Conservation (phyloP, 2,329 filamentous ascomycete genomes). For the Trichoderma gracile region DNA sequence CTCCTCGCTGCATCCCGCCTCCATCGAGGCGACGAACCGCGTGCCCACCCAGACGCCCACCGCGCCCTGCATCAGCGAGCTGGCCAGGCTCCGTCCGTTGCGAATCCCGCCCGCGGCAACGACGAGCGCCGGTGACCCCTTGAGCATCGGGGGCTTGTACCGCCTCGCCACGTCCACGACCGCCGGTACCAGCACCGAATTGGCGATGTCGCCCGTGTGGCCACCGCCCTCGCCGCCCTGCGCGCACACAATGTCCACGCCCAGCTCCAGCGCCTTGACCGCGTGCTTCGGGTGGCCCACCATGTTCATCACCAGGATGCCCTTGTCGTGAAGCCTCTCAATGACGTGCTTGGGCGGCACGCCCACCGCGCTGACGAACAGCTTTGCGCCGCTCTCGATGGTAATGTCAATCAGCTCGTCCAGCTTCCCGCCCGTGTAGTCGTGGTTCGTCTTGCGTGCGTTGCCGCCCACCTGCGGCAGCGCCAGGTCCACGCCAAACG, state of each 20-base stretch:
- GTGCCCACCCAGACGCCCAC: conserved; percentile 93
- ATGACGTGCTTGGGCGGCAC: conserved; percentile 76
- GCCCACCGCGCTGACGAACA: conserved; percentile 88
- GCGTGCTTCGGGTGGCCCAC: conserved; percentile 91
- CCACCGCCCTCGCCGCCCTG: conserved; percentile 94
- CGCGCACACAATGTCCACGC: conserved; percentile 87
- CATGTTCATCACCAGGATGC: conserved; percentile 95
- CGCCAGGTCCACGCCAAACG: conserved; percentile 90
- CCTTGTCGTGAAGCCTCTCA: conserved; percentile 72
- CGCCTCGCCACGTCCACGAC: conserved; percentile 78
- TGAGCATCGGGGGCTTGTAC: conserved; percentile 70
- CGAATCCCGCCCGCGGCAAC: conserved; percentile 87
- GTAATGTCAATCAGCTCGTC: conserved; percentile 86
- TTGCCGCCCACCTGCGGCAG: conserved; percentile 83
- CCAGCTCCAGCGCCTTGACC: conserved; percentile 79
- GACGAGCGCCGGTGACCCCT: conserved; percentile 71
- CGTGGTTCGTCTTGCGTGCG: conserved; percentile 89
- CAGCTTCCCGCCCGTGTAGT: conserved; percentile 88
- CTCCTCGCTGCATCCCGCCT: conserved; percentile 76
- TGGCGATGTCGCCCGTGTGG: conserved; percentile 86
- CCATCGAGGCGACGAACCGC: conserved; percentile 79
- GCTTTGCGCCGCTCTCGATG: conserved; percentile 75
- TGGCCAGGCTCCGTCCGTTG: conserved; percentile 78
- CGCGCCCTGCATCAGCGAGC: conserved; percentile 83
- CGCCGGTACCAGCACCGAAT: conserved; percentile 81